These are phyloP conservation scores for Urostyla sp. DNA, from an alignment of 73 alveolate genomes.

Conservation along the genomic window DNA sequence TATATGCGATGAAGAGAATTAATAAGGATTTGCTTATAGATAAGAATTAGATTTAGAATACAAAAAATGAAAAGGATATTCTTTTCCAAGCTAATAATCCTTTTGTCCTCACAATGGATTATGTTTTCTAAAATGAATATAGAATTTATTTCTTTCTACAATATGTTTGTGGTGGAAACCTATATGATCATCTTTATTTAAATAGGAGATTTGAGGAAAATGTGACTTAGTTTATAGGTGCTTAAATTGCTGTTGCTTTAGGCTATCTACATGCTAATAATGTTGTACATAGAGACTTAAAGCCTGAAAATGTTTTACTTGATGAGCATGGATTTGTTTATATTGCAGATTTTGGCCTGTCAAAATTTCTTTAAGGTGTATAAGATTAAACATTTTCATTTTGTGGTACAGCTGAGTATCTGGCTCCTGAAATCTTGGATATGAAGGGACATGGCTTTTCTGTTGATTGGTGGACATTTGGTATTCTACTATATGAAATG, in stretches of 20 bases:
- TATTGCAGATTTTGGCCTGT: conserved; percentile 87
- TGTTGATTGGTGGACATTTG: conserved; percentile 88
- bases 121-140: conserved; percentile 62
- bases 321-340: conserved; percentile 75
- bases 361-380: conserved; percentile 48
- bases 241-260: conserved; percentile 59
- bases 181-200: conserved; percentile 57
- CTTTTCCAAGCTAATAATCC: conserved; percentile 75
- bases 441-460: conserved; percentile 72
- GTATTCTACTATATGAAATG: conserved; percentile 75
- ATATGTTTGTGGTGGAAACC: conserved; percentile 71
- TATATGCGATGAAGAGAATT: conserved; percentile 90
- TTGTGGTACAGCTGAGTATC: conserved; percentile 88
- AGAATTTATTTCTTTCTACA: conserved; percentile 66
- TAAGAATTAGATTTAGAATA: conserved; percentile 76
- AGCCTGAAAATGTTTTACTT: conserved; percentile 83
- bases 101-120: conserved; percentile 70
- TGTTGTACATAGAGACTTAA: conserved; percentile 82
- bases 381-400: conserved; percentile 64
- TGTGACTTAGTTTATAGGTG: conserved; percentile 49
- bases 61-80: conserved; percentile 80
- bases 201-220: conserved; percentile 54
- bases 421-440: conserved; percentile 81
- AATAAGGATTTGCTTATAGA: conserved; percentile 78
- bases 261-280: conserved; percentile 74